phyloP scores from a whole-genome alignment of 306 rosid species.

The Pachyrhizus erosus region DNA sequence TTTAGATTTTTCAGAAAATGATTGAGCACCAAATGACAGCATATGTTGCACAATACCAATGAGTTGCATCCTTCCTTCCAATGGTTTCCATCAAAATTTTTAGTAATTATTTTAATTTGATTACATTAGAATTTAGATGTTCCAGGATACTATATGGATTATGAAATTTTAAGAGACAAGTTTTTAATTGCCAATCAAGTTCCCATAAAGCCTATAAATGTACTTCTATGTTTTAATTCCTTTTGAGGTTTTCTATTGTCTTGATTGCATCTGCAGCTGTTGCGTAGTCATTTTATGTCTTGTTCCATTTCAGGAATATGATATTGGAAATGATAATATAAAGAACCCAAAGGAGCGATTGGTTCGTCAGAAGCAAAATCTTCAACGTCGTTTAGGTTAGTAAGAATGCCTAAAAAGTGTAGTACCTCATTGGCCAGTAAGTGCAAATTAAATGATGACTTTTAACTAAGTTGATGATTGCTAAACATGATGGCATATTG shows the following conservation, averaged over 20 bases:
- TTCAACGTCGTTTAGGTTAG: constrained; percentile 88
- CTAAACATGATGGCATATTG: constrained; percentile 3
- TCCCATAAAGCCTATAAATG: constrained; percentile 14
- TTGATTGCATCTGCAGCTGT: constrained; percentile 11
- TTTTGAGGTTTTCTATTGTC: constrained; percentile 11
- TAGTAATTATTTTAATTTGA: background rate
- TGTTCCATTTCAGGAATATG: constrained; percentile 81
- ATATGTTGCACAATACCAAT: background rate
- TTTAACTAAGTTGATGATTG: background rate
- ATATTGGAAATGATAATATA: constrained; percentile 68
- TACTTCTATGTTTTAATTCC: background rate
- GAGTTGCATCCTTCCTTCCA: background rate
- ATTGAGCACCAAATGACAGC: constrained; percentile 26
- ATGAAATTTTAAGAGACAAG: background rate
- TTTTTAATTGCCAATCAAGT: constrained; percentile 3
- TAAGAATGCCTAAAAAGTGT: constrained; percentile 17
- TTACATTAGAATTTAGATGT: background rate
- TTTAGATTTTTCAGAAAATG: constrained; percentile 4
- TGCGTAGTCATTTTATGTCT: constrained; percentile 3
- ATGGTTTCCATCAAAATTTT: constrained; percentile 10
- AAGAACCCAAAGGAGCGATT: constrained; percentile 87
- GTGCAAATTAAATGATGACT: background rate
- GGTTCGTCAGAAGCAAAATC: constrained; percentile 96
- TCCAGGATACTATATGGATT: constrained; percentile 14
- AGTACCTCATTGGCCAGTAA: background rate